Evolutionary conservation across 495 filamentous ascomycete species (phyloP), one percentile per base, ranked within the genome.

Genomic region (Aspergillus wentii): DNA sequence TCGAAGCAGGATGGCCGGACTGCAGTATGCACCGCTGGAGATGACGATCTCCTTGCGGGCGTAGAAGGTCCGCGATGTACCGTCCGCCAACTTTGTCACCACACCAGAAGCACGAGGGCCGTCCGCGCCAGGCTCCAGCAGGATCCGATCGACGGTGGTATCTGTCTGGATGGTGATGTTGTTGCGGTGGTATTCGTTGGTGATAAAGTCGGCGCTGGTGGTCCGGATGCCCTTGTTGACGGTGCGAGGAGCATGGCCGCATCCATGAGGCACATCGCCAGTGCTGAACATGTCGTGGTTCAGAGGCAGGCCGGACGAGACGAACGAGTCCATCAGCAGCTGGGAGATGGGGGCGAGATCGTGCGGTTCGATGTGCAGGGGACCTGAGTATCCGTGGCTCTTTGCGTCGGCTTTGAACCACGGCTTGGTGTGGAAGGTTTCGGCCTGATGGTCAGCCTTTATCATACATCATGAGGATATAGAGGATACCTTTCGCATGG

Each of bases 21-120:
- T 68, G 61, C 75, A 76, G 57, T 77, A 78, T n/a, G 72, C 59
- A 3, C 76, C 76, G 8, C 64, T 66, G 2, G 68, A 64, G 21
- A 79, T 48, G 31, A 80, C 69, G 25, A 76, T 64, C 30, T 81
- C 76, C 14, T 57, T 62, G 9, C 54, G 41, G 2, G 63, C 61
- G 26, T 39, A 32, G 34, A 54, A 62, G 1, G 37, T 52, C 30
- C 42, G 51, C 0, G 61, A 69, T 6, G 17, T 21, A 10, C 62
- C 64, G 45, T 58, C 55, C 3, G 47, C 23, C 0, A 30, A 33
- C 20, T 48, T 43, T 2, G 57, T 47, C 6, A 47, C 35, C 17
- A 58, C 57, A 0, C 61, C 62, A 0, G 50, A 52, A 0, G 66
- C 64, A 5, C 43, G 57, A 4, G 44, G 30, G 5, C 48, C 52